Base-by-base conservation (phyloP, 495 filamentous ascomycete genomes). In the Niebla homalea region DNA sequence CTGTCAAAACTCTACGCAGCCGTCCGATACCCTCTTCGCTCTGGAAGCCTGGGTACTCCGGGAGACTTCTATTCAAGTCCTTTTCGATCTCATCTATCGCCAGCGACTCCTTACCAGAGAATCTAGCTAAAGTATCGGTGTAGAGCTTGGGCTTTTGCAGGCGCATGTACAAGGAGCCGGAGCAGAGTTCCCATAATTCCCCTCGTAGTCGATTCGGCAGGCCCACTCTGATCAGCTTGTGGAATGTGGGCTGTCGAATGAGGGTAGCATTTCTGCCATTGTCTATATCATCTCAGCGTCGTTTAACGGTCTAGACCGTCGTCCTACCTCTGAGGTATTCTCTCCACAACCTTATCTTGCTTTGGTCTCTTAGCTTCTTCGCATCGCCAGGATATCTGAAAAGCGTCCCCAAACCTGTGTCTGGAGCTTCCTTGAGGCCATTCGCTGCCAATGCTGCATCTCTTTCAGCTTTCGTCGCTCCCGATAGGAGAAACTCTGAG, bases 51-150 rank as follows among this genome's bases (percentile, higher is more conserved):
- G 92, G 85, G 62, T 98, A 98, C 63, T 98, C 92, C 0, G 92
- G 92, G 50, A 98, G 69, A 70, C 88, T 94, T 52, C 92, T 78
- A 62, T 98, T 98, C 42, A 98, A 68, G 58, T 98, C 92, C 60
- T 98, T 98, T 60, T 98, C 92, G 51, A 98, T 98, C 68, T 98
- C 92, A 59, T 98, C 92, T 52, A 97, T 96, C 2, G 92, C 92
- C 50, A 96, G 72, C 2, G 90, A 96, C 51, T 88, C 83, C 55
- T 79, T 74, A 10, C 92, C 92, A 4, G 79, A 72, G 51, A 81
- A 87, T 59, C 94, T 88, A 18, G 78, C 67, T 19, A 98, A 73
- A 5, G 87, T 97, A 29, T 98, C 84, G 20, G 71, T 64, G 56
- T 89, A 98, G 8, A 89, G 69, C 11, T 77, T 85, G 1, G 92